Conservation (phyloP, 495 filamentous ascomycete species). For the Trichoderma asperelloides region DNA sequence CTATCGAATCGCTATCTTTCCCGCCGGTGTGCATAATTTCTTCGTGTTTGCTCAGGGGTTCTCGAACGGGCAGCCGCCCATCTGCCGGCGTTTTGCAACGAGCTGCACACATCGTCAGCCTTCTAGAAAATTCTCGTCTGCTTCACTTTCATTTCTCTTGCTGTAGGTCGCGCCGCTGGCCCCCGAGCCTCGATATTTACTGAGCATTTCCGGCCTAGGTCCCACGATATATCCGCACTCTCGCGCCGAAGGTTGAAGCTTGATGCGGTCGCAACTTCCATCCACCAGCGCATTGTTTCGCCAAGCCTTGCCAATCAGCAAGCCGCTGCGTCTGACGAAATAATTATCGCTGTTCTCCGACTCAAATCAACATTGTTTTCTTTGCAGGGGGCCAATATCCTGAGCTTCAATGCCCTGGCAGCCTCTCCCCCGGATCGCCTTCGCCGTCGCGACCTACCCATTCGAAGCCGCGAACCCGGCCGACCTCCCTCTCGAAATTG, state of each 20-base stretch:
- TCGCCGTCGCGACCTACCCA: constrained; percentile 89
- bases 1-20: constrained; percentile 4
- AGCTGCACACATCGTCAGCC: neutral
- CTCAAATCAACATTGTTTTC: neutral
- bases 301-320: constrained; percentile 4
- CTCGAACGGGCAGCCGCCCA: neutral
- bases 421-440: constrained; percentile 93
- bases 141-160: neutral
- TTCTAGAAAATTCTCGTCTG: neutral
- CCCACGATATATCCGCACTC: neutral
- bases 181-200: neutral
- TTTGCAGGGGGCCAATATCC: neutral
- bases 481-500: constrained; percentile 93
- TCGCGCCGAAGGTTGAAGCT: neutral
- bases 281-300: neutral
- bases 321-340: neutral
- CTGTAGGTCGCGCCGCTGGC: neutral
- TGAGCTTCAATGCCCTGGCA: constrained; percentile 74
- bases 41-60: constrained; percentile 6
- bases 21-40: neutral
- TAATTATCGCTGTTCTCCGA: neutral
- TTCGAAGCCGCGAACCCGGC: constrained; percentile 78
- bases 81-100: neutral
- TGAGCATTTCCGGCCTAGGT: neutral
- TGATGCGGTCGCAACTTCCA: constrained; percentile 6